Evolutionary conservation across 140 eudicot species (phyloP), one percentile per base, ranked within the genome.

Genomic region (Flaveria floridana): DNA sequence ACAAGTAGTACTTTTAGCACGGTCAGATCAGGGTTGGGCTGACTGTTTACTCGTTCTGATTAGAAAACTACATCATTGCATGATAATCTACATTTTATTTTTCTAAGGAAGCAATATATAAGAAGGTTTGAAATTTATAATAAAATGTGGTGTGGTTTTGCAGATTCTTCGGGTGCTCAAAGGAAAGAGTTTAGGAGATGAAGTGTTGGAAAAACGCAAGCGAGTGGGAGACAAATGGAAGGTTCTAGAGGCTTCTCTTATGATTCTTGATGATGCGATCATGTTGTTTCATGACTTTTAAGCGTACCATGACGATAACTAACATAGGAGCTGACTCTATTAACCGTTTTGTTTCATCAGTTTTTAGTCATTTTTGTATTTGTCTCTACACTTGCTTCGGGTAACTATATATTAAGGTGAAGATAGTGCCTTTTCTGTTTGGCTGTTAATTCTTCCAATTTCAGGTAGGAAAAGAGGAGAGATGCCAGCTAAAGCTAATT

Each of bases 231-330:
- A 70, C 57, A 84, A 77, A 16, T 79, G 81, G 82, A 65, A 70
- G 80, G 89, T 88, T 68, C 75, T 90, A 57, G 97, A 86, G 59
- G 69, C 91, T 28, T 88, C 91, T 14, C 67, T 90, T 28, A 70
- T 88, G 88, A 83, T 88, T 86, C 91, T 94, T 52, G 99, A 94
- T 64, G 96, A 86, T 69, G 91, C 96, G n/a, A 68, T 88, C 73
- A 55, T 94, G 91, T 87, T 90, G 14, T 94, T 94, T 82, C 81
- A 87, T 65, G 87, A 84, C 83, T 90, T 88, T 70, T 89, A 77
- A 78, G 58, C 13, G 50, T 44, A 44, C 13, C 30, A 58, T 20
- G 66, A 28, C 18, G 52, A n/a, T n/a, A 21, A 21, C 23, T 61
- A 13, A 8, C 19, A 78, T 28, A 52, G 4, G 20, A 69, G 3